Conservation (phyloP, 345 rosid genomes). For the Populus ilicifolia region DNA sequence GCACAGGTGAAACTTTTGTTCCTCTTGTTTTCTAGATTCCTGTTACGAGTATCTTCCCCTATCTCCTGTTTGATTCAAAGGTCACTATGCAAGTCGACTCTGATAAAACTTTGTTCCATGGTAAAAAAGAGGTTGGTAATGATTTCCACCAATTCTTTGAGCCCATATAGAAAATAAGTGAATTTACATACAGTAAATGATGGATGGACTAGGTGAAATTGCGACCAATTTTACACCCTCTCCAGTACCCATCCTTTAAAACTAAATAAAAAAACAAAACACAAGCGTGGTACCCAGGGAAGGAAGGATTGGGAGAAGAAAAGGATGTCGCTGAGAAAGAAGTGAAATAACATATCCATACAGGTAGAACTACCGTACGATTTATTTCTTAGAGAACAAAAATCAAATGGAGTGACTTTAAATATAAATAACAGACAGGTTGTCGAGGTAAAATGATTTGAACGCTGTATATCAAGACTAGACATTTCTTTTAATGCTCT, state of each 20-base stretch:
- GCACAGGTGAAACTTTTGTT: constrained; percentile 64
- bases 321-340: too few species aligned
- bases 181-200: background rate
- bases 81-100: background rate
- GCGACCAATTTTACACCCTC: background rate
- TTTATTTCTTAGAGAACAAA: background rate
- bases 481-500: too few species aligned
- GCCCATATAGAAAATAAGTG: background rate
- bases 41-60: background rate
- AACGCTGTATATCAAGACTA: background rate
- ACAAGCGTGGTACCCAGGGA: background rate
- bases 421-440: background rate
- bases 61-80: background rate
- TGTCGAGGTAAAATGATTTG: background rate
- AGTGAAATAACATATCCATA: too few species aligned
- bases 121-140: background rate
- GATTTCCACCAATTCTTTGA: background rate
- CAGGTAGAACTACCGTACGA: background rate
- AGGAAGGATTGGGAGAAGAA: background rate
- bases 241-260: background rate
- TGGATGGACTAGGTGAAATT: background rate
- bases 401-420: background rate
- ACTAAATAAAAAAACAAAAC: background rate
- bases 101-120: background rate
- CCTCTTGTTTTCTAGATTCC: background rate